Evolutionary conservation across 495 filamentous ascomycete genomes (phyloP), one percentile per base, ranked within the genome.

Genomic region (Penicillium taxi): DNA sequence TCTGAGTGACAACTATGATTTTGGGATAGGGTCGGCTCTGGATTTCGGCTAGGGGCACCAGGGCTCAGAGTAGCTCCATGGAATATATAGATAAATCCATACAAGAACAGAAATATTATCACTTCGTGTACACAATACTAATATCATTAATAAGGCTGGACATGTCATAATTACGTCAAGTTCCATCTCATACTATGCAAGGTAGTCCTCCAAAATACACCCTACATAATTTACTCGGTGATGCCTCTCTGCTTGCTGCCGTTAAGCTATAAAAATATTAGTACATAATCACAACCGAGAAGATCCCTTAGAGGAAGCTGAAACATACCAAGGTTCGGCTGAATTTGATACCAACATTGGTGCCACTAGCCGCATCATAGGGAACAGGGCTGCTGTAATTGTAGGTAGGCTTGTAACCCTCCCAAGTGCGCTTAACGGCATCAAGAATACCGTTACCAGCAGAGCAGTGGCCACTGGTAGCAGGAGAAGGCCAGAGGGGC

Each of bases 331-430:
- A 11, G 32, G 44, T 48, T 32, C 53, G 53, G 32, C 24, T 36
- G 39, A 44, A 56, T 37, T 53, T 58, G 14, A 63, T 53, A 37
- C 58, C 50, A 20, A 45, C 26, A 31, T 63, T 67, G 37, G 53
- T 60, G 21, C 52, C 53, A 35, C 41, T 56, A 26, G 43, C 47
- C 3, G 50, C 38, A 19, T 67, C 57, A 26, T 56, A 68, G 2
- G 66, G 66, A 37, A 67, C 52, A 13, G 66, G 66, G 41, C 53
- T 63, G 13, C 54, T 62, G 44, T 72, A 72, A 46, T 70, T 56
- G 49, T 58, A 63, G 2, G 63, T 63, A 4, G 62, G 38, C 42
- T 51, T 33, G 11, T 40, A 48, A 12, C 52, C 49, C 6, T 46
- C 38, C 32, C 60, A 72, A 14, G 59, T 67, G 29, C 50, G 44